These are phyloP conservation scores for Oryza punctata DNA, from an alignment of 176 grass and related monocot genomes.

Conservation along the genomic window DNA sequence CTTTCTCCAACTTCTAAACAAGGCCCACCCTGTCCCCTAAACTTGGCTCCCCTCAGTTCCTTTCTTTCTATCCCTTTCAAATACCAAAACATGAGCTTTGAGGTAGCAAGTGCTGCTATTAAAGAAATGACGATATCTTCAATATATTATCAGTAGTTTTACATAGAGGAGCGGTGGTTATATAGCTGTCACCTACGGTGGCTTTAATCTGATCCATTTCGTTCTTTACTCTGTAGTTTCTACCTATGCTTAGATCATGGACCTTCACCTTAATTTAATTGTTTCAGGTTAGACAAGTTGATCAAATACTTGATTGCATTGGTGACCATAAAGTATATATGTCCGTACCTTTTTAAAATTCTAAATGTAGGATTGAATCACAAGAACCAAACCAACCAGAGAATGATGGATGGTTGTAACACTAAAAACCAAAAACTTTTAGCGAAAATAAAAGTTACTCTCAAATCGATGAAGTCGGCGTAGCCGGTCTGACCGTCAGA, in stretches of 20 bases:
- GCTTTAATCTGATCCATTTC: slow-evolving; percentile 36
- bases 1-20: slow-evolving; percentile 64
- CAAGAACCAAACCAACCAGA: no score
- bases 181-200: slow-evolving; percentile 43
- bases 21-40: slow-evolving; percentile 64
- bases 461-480: no score
- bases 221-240: slow-evolving; percentile 38
- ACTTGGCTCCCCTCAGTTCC: slow-evolving; percentile 37
- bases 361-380: no score
- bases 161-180: slow-evolving; percentile 38
- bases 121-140: slow-evolving; percentile 32
- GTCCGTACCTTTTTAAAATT: slow-evolving; percentile 34
- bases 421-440: no score
- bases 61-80: slow-evolving; percentile 50
- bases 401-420: no score
- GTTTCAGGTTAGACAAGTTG: slow-evolving; percentile 54
- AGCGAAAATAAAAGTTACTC: no score
- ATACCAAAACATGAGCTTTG: slow-evolving; percentile 41
- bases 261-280: slow-evolving; percentile 46
- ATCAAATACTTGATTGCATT: slow-evolving; percentile 55
- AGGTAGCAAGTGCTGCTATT: slow-evolving; percentile 17
- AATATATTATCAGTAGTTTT: slow-evolving; percentile 29
- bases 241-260: slow-evolving; percentile 50
- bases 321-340: slow-evolving; percentile 48
- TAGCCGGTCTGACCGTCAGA: no score